Evolutionary conservation across 371 early-diverging fungal genomes (phyloP).

Genomic region (Mucor velutinosus): DNA sequence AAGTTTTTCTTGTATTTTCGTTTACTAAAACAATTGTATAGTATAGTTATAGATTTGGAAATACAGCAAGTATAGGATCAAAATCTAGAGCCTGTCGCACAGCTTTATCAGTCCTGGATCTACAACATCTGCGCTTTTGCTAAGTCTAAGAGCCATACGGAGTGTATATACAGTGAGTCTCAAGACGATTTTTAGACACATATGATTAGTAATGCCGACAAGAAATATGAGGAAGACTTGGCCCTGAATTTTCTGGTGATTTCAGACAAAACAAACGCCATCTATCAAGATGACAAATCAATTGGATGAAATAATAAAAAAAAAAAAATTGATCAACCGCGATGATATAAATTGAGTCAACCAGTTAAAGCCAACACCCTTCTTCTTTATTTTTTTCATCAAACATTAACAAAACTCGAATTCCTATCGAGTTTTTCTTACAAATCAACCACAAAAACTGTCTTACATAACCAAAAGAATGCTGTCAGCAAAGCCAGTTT

Average conservation of each 20-base stretch:
- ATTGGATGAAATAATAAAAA: no score
- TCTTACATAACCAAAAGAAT: slow-evolving; percentile 18
- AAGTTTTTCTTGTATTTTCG: no score
- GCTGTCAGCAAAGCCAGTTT: slow-evolving; percentile 44
- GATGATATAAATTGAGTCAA: background rate
- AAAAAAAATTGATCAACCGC: background rate
- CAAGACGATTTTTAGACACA: background rate
- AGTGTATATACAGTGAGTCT: no score
- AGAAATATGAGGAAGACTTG: background rate
- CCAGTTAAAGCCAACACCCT: background rate
- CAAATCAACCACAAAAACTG: background rate
- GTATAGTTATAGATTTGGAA: no score
- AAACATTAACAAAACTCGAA: background rate
- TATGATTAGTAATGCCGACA: background rate
- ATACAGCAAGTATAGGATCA: no score
- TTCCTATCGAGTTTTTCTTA: background rate
- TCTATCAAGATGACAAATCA: background rate
- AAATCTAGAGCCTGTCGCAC: no score
- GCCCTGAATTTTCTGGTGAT: background rate
- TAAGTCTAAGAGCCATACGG: no score
- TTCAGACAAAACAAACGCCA: background rate
- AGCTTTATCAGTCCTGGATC: no score
- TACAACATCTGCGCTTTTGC: no score
- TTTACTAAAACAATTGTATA: no score
- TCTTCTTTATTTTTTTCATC: background rate